These are phyloP conservation scores for Scopulariopsis brevicaulis DNA, from an alignment of 2,329 filamentous ascomycete genomes.

Conservation along the genomic window DNA sequence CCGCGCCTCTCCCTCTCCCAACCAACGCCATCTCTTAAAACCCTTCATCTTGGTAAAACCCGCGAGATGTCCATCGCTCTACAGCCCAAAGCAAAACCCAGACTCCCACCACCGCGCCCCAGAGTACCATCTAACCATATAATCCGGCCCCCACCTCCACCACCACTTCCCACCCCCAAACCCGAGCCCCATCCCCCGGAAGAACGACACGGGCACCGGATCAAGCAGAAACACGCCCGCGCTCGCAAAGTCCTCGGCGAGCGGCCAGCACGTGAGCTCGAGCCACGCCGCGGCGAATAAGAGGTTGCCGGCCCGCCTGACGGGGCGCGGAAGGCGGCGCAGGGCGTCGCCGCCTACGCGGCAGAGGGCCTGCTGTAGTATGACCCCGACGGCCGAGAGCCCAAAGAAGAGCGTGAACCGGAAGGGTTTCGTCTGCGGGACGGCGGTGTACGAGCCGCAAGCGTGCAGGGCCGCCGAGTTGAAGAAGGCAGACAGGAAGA, in stretches of 20 bases:
- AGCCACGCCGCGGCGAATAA: slow-evolving; percentile 56
- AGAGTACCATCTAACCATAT: slow-evolving; percentile 41
- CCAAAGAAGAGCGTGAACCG: slow-evolving; percentile 59
- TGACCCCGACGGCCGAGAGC: slow-evolving; percentile 54
- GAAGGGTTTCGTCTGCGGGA: slow-evolving; percentile 40
- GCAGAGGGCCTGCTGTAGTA: slow-evolving; percentile 7
- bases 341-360: not conserved
- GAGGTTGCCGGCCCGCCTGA: slow-evolving; percentile 46
- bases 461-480: slow-evolving; percentile 61
- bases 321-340: slow-evolving; percentile 24
- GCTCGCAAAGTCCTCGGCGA: slow-evolving; percentile 67
- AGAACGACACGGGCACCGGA: slow-evolving; percentile 62
- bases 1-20: not conserved
- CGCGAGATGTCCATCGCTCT: not conserved
- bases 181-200: slow-evolving; percentile 58
- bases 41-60: not conserved
- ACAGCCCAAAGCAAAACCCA: slow-evolving; percentile 17
- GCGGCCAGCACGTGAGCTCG: slow-evolving; percentile 47
- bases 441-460: slow-evolving; percentile 54
- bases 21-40: not conserved
- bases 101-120: slow-evolving; percentile 54
- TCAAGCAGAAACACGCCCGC: slow-evolving; percentile 72
- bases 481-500: slow-evolving; percentile 43
- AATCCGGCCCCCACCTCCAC: slow-evolving; percentile 56
- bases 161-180: slow-evolving; percentile 56